Conservation (phyloP, 75 land plant genomes). For the Pinus tabuliformis region DNA sequence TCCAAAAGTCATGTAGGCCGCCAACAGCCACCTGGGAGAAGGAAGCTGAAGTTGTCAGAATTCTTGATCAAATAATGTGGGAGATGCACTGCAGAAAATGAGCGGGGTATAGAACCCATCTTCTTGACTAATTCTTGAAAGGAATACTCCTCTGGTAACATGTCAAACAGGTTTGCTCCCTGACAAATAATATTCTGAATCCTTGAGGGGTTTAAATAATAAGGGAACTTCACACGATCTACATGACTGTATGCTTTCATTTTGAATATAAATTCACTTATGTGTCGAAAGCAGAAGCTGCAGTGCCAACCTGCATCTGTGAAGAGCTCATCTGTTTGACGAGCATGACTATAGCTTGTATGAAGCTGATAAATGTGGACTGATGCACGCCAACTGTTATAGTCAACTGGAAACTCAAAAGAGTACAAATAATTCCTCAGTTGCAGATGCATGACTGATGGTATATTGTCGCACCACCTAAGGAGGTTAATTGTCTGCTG, state of each 20-base stretch:
- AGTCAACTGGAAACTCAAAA: slow-evolving; percentile 51
- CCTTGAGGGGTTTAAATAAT: slow-evolving; percentile 36
- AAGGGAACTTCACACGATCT: slow-evolving; percentile 59
- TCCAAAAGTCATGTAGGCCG: slow-evolving; percentile 16
- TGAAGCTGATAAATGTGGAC: slow-evolving; percentile 30
- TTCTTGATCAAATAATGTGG: slow-evolving; percentile 55
- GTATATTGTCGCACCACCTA: slow-evolving; percentile 42
- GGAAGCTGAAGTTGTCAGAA: slow-evolving; percentile 41
- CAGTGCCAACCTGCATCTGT: slow-evolving; percentile 73
- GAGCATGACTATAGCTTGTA: slow-evolving; percentile 53
- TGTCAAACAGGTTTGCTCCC: slow-evolving; percentile 71
- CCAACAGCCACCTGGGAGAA: slow-evolving; percentile 69
- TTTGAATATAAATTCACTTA: slow-evolving; percentile 67
- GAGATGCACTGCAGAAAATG: slow-evolving; percentile 52
- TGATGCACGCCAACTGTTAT: slow-evolving; percentile 51
- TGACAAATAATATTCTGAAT: slow-evolving; percentile 72
- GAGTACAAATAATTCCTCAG: slow-evolving; percentile 63
- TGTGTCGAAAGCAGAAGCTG: slow-evolving; percentile 78
- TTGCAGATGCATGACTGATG: slow-evolving; percentile 54
- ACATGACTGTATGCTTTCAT: slow-evolving; percentile 82
- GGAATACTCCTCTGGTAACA: slow-evolving; percentile 80
- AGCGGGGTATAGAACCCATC: slow-evolving; percentile 63
- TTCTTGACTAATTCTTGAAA: slow-evolving; percentile 61
- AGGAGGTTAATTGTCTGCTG: slow-evolving; percentile 55
- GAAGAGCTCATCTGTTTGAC: slow-evolving; percentile 47